Evolutionary conservation across 441 rosid species (phyloP), one percentile per base, ranked within the genome.

Genomic region (Rhodomyrtus psidioides): DNA sequence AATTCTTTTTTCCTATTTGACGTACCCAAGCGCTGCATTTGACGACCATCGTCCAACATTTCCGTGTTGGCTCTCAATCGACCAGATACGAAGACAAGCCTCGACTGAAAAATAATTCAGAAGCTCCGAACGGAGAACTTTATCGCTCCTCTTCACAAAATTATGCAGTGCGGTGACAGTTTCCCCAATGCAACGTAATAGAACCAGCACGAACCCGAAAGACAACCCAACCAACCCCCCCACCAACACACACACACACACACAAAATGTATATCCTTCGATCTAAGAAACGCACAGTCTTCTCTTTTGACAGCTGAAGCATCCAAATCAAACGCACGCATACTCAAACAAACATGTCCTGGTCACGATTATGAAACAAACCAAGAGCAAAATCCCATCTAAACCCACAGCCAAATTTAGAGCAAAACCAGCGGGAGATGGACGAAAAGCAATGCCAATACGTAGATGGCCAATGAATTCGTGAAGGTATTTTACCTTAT

Each of bases 401-500:
- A 10, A 70, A 34, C 79, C 49, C 79, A 39, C 5, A 12, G 49
- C 79, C 49, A 70, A 10, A 34, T 70, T 21, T 21, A 21, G 79
- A 70, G 79, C 79, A 1, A 39, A 70, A 39, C 76, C 12, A 15
- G 79, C n/a, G 49, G 15, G 16, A 39, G 46, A 70, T 70, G n/a
- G 79, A 70, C 62, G 6, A 42, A 21, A 39, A 49, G 49, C n/a
- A 70, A 70, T 34, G 56, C 83, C 3, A 81, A 81, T 9, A 49
- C 34, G 56, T 10, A 49, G 83, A 53, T 34, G 51, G 54, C 57
- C 76, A 23, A 49, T 26, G 82, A 74, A 70, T 21, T 12, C 3
- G 49, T 7, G 0, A 4, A 74, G 27, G 16, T 23, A 26, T 15
- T 53, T 23, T 65, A 96, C 98, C 97, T 94, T 93, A 44, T 84